Percentiles rank a stretch among this genome's conserved stretches.
Conservation (phyloP, 2,329 filamentous ascomycete genomes). For the Aureobasidium mangrovei region DNA sequence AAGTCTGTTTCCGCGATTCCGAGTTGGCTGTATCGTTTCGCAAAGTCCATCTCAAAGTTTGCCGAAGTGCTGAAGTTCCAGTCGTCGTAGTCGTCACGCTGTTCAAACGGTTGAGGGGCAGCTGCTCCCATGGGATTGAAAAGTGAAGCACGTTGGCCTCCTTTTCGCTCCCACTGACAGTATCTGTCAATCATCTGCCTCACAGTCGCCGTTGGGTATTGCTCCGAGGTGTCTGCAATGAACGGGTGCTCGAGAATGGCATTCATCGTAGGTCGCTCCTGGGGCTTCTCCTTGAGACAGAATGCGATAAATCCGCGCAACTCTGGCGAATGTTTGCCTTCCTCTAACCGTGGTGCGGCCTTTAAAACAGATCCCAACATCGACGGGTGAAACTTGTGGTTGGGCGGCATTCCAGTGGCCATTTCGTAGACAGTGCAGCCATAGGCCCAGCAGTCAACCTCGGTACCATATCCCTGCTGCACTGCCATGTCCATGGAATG, state of each 20-base stretch:
- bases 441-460: slow-evolving; percentile 73
- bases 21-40: slow-evolving; percentile 26
- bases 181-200: slow-evolving; percentile 61
- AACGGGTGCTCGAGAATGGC: slow-evolving; percentile 62
- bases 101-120: slow-evolving; percentile 41
- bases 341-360: slow-evolving; percentile 60
- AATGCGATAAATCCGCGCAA: slow-evolving; percentile 64
- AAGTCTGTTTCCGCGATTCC: slow-evolving; percentile 20
- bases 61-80: slow-evolving; percentile 60
- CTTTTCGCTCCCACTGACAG: slow-evolving; percentile 65
- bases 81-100: slow-evolving; percentile 39
- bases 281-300: slow-evolving; percentile 60
- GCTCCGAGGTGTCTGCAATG: slow-evolving; percentile 52
- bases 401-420: slow-evolving; percentile 67
- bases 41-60: slow-evolving; percentile 44
- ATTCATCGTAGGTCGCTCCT: slow-evolving; percentile 60
- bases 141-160: slow-evolving; percentile 58
- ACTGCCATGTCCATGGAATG: slow-evolving; percentile 15
- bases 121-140: slow-evolving; percentile 52
- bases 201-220: slow-evolving; percentile 56
- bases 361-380: slow-evolving; percentile 51
- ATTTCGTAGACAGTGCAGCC: slow-evolving; percentile 75
- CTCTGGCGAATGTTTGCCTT: slow-evolving; percentile 59
- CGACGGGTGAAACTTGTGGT: slow-evolving; percentile 47
- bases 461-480: slow-evolving; percentile 35